These are phyloP conservation scores for Penicillium palitans DNA, from an alignment of 2,329 filamentous ascomycete species.

Conservation along the genomic window DNA sequence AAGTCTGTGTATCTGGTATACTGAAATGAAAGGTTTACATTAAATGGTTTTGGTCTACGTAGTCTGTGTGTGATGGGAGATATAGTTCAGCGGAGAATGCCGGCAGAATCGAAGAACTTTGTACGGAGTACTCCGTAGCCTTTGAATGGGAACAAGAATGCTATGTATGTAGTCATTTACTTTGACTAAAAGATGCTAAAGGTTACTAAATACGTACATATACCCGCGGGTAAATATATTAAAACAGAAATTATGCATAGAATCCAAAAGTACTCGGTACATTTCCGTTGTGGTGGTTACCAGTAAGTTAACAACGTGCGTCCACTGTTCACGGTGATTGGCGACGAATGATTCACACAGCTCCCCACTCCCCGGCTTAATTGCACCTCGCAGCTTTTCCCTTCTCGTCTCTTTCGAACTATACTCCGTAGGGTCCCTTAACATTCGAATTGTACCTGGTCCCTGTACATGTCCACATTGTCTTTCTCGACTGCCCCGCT, in stretches of 20 bases:
- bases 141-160: too few species aligned
- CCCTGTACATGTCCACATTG: background rate
- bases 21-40: background rate
- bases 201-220: background rate
- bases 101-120: background rate
- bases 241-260: background rate
- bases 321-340: constrained; percentile 23
- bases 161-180: too few species aligned
- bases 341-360: constrained; percentile 15
- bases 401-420: constrained; percentile 3
- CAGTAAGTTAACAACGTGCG: constrained; percentile 23
- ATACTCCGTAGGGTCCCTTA: background rate
- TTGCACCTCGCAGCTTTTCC: constrained; percentile 13
- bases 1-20: constrained; percentile 4
- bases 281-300: background rate
- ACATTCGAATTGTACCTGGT: constrained; percentile 4
- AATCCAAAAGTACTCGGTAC: background rate
- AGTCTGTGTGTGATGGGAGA: background rate
- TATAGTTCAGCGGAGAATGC: background rate
- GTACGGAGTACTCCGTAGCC: background rate
- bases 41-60: too few species aligned
- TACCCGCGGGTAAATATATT: background rate
- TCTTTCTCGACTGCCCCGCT: background rate
- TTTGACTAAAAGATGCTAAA: background rate
- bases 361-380: constrained; percentile 22